phyloP scores from a whole-genome alignment of 371 early-diverging fungal genomes.

The Caulochytrium protostelioides region DNA sequence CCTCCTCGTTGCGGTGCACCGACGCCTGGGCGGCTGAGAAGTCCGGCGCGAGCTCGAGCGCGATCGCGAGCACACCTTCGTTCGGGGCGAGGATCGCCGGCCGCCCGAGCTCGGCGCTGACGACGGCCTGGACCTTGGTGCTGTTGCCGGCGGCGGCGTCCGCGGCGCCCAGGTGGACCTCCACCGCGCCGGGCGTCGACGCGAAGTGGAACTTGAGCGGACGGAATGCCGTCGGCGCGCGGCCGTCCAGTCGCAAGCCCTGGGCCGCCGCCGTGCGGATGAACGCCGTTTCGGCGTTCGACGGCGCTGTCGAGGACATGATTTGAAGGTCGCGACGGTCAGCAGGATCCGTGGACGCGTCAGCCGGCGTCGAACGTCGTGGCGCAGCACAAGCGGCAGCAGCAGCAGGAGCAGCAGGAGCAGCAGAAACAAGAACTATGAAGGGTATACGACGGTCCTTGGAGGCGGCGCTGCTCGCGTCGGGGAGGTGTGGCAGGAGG shows the following conservation, averaged over 20 bases:
- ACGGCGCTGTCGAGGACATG: constrained; percentile 34
- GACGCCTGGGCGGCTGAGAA: background rate
- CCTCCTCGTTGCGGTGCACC: constrained; percentile 34
- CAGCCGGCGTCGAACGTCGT: no score
- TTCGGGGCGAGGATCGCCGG: background rate
- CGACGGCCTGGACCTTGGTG: background rate
- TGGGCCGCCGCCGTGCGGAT: constrained; percentile 37
- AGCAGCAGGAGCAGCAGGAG: no score
- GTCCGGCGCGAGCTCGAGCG: background rate
- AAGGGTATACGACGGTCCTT: no score
- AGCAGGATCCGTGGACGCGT: no score
- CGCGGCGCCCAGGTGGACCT: constrained; percentile 39
- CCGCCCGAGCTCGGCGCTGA: background rate
- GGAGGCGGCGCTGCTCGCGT: no score
- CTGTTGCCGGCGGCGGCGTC: background rate
- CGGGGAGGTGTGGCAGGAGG: no score
- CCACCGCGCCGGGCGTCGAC: constrained; percentile 46
- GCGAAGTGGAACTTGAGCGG: constrained; percentile 43
- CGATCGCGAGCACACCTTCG: background rate
- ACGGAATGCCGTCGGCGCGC: constrained; percentile 54
- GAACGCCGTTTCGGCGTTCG: constrained; percentile 40
- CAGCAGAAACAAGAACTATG: no score
- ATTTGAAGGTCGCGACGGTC: no score
- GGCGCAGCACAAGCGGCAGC: no score
- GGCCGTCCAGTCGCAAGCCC: constrained; percentile 54